Conservation (phyloP, 2,329 filamentous ascomycete genomes). For the Cercospora beticola region DNA sequence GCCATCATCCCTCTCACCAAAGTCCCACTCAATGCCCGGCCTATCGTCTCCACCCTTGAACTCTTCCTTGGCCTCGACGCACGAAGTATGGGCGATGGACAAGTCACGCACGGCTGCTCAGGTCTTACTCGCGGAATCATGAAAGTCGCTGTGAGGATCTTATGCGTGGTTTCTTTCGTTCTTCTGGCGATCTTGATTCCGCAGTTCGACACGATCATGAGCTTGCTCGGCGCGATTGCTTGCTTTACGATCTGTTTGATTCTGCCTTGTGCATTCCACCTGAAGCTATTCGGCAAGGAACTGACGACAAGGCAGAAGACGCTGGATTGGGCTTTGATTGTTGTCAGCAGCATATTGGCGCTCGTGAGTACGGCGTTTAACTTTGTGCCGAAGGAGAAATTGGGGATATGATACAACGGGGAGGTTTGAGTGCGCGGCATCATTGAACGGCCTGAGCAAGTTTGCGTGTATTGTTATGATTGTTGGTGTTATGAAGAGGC, state of each 20-base stretch:
- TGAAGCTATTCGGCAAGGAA: conserved; percentile 81
- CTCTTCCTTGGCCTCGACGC: conserved; percentile 72
- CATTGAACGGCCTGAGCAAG: not conserved
- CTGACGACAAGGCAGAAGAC: conserved; percentile 63
- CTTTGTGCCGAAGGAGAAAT: conserved; percentile 75
- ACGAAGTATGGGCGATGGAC: conserved; percentile 52
- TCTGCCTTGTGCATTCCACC: conserved; percentile 81
- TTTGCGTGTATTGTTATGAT: not conserved
- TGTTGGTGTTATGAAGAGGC: not conserved
- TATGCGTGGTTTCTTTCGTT: conserved; percentile 70
- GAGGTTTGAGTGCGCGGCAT: too few species aligned
- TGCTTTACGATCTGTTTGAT: conserved; percentile 95
- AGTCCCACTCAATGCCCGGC: conserved; percentile 67
- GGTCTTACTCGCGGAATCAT: conserved; percentile 58
- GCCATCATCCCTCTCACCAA: conserved; percentile 94
- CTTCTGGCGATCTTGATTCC: conserved; percentile 72
- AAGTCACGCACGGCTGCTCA: conserved; percentile 55
- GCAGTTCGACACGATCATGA: conserved; percentile 86
- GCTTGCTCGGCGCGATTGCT: conserved; percentile 81
- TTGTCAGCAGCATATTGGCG: conserved; percentile 68
- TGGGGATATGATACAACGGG: conserved; percentile 46
- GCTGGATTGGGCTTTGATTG: conserved; percentile 67
- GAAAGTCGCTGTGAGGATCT: conserved; percentile 63
- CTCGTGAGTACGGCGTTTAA: conserved; percentile 81
- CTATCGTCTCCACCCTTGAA: conserved; percentile 82